These are phyloP conservation scores for Zarea fungicola DNA, from an alignment of 2,329 filamentous ascomycete genomes.

Conservation along the genomic window DNA sequence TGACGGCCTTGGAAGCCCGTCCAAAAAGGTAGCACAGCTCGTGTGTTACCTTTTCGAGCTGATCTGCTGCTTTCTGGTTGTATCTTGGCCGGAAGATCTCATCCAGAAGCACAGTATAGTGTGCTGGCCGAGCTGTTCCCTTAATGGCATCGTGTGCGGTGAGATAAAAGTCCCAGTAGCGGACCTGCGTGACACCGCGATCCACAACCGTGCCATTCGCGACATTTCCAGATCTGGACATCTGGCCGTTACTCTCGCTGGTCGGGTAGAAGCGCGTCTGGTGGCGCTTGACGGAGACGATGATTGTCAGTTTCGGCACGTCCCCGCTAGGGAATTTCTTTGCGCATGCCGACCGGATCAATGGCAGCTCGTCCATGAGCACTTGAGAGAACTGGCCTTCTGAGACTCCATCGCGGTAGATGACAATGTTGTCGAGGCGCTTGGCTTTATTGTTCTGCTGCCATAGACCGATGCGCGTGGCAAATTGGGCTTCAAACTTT, in stretches of 20 bases:
- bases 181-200: conserved; percentile 69
- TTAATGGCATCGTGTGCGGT: conserved; percentile 76
- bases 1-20: conserved; percentile 82
- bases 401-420: conserved; percentile 86
- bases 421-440: conserved; percentile 68
- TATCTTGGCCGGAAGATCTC: conserved; percentile 54
- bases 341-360: conserved; percentile 60
- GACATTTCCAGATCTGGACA: conserved; percentile 58
- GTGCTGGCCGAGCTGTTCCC: conserved; percentile 77
- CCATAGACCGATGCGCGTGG: conserved; percentile 63
- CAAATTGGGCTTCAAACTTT: conserved; percentile 54
- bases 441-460: conserved; percentile 44
- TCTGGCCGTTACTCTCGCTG: conserved; percentile 34
- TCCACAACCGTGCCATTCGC: conserved; percentile 77
- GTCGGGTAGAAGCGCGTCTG: conserved; percentile 84
- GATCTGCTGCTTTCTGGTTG: conserved; percentile 51
- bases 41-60: conserved; percentile 68
- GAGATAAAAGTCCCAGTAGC: conserved; percentile 80
- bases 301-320: conserved; percentile 61
- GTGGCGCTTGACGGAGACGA: conserved; percentile 84
- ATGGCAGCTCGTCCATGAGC: conserved; percentile 61
- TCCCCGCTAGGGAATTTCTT: conserved; percentile 48
- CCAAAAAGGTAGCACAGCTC: conserved; percentile 80
- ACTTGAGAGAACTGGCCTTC: conserved; percentile 76
- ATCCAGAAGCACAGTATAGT: conserved; percentile 72